phyloP scores from a whole-genome alignment of 192 early-diverging fungal species.

The Mortierella alpina region DNA sequence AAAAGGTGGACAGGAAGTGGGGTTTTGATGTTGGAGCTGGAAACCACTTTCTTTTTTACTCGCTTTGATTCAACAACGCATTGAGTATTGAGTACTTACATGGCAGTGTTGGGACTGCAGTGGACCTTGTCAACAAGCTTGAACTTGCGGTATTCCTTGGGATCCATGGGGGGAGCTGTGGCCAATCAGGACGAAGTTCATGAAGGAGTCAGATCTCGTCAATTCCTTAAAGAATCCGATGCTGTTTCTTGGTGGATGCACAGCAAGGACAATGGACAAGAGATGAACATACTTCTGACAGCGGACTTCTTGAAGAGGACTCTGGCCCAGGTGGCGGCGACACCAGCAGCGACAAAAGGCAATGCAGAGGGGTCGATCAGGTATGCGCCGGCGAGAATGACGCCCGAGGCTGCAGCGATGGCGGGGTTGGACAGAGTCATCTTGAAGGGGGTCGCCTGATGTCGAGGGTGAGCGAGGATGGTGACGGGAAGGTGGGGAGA shows the following conservation, averaged over 20 bases:
- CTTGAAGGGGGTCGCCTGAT: slow-evolving; percentile 7
- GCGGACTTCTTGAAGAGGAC: slow-evolving; percentile 32
- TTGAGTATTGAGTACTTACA: slow-evolving; percentile 59
- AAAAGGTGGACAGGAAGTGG: not conserved
- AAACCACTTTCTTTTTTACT: not conserved
- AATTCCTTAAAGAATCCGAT: not conserved
- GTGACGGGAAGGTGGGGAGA: not conserved
- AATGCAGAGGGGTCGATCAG: slow-evolving; percentile 28
- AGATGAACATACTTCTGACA: slow-evolving; percentile 21
- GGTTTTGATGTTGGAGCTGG: not conserved
- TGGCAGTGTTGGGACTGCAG: slow-evolving; percentile 87
- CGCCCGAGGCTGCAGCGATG: slow-evolving; percentile 36
- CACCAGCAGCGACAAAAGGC: slow-evolving; percentile 43
- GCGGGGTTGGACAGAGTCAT: slow-evolving; percentile 43
- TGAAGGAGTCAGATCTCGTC: not conserved
- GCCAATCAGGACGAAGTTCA: not conserved
- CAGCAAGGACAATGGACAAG: not conserved
- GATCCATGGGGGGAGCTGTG: slow-evolving; percentile 67
- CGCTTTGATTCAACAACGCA: not conserved
- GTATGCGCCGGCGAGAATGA: slow-evolving; percentile 35
- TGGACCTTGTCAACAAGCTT: slow-evolving; percentile 80
- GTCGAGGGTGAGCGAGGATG: not conserved
- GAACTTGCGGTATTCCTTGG: slow-evolving; percentile 81
- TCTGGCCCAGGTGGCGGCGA: slow-evolving; percentile 45
- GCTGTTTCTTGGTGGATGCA: not conserved